A percentile compares a stretch with the other conserved stretches of the same genome.
Evolutionary conservation across 2,329 filamentous ascomycete species (phyloP).

Genomic region (Thermochaetoides dissita): DNA sequence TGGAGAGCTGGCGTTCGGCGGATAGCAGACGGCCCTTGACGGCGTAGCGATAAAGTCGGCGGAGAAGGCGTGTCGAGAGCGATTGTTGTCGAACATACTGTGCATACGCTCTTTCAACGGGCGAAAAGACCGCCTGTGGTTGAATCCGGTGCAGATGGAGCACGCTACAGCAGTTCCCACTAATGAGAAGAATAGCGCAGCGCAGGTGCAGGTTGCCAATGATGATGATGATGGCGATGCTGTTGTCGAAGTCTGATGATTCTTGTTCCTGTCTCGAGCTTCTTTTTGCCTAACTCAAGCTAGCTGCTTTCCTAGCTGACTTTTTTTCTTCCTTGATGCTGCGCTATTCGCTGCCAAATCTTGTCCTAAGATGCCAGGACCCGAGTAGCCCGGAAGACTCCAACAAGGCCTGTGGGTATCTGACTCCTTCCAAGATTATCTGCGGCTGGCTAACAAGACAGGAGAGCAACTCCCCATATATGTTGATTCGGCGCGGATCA

Average conservation of each 20-base stretch:
- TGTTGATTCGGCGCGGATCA: conserved; percentile 14
- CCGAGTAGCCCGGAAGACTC: not conserved
- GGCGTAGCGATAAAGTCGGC: too few species aligned
- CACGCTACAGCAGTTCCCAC: conserved; percentile 25
- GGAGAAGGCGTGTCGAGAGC: too few species aligned
- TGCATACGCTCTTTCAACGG: too few species aligned
- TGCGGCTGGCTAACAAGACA: conserved; percentile 27
- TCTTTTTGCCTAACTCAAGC: conserved; percentile 50
- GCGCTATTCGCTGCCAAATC: conserved; percentile 38
- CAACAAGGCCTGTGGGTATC: conserved; percentile 12
- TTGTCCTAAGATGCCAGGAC: conserved; percentile 27
- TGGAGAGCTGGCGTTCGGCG: too few species aligned
- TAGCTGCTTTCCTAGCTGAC: conserved; percentile 32
- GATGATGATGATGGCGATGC: conserved; percentile 13
- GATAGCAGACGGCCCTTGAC: too few species aligned
- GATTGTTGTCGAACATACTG: too few species aligned
- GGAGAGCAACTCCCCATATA: conserved; percentile 17
- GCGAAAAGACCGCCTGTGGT: too few species aligned
- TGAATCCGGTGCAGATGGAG: conserved; percentile 5
- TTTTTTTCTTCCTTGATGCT: conserved; percentile 21
- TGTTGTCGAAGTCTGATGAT: conserved; percentile 20
- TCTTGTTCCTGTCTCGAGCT: conserved; percentile 21
- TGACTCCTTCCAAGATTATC: conserved; percentile 26
- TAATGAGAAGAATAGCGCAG: conserved; percentile 23
- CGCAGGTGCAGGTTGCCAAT: conserved; percentile 21